These are phyloP conservation scores for Pontederia crassipes DNA, from an alignment of 176 grass and related monocot genomes.

Conservation along the genomic window DNA sequence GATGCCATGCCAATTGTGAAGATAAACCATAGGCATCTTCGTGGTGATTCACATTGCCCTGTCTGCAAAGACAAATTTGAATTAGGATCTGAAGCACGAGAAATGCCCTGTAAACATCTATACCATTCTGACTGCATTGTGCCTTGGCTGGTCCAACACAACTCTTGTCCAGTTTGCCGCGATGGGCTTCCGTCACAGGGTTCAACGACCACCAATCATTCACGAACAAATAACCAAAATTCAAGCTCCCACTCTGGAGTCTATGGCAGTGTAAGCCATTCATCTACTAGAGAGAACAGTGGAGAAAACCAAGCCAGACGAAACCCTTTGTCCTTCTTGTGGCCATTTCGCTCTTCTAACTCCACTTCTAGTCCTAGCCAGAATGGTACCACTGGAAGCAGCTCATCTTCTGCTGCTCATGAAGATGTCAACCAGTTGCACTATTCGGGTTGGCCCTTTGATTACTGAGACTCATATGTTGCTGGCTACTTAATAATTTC, in stretches of 20 bases:
- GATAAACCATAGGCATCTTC: conserved; percentile 26
- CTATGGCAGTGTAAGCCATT: background rate
- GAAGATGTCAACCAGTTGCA: conserved; percentile 19
- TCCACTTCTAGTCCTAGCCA: background rate
- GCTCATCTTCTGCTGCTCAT: conserved; percentile 1
- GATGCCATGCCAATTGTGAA: conserved; percentile 22
- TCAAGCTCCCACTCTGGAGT: background rate
- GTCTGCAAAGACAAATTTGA: conserved; percentile 28
- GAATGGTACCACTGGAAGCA: background rate
- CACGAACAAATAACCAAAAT: background rate
- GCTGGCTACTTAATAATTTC: too few relatives aligned
- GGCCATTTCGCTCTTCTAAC: conserved; percentile 12
- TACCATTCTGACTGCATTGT: conserved; percentile 27
- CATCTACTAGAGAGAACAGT: background rate
- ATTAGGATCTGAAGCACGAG: conserved; percentile 17
- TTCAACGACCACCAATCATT: background rate
- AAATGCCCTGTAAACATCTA: conserved; percentile 29
- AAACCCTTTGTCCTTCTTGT: conserved; percentile 11
- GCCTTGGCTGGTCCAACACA: conserved; percentile 23
- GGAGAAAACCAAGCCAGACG: conserved; percentile 11
- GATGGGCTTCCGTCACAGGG: conserved; percentile 10
- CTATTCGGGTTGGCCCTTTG: conserved; percentile 24
- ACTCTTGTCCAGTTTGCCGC: conserved; percentile 29
- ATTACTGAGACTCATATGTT: conserved; percentile 11
- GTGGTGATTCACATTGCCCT: conserved; percentile 24